Evolutionary conservation across 768 basidiomycete genomes (phyloP), one percentile per base, ranked within the genome.

Genomic region (Aureoboletus auriporus): DNA sequence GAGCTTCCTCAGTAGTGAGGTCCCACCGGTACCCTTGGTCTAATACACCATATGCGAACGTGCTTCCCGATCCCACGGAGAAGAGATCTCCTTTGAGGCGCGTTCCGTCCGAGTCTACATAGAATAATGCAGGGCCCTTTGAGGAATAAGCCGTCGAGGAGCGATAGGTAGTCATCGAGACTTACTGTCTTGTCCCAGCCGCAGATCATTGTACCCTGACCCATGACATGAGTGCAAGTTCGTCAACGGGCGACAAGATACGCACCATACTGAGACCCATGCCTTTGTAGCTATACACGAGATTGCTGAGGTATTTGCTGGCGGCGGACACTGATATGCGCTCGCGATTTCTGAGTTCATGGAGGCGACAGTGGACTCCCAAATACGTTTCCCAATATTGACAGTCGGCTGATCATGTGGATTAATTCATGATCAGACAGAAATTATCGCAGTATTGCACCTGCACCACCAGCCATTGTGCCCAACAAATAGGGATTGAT

Each of bases 311-410:
- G 68, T 93, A 96, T 66, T 99, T 99, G 71, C 89, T 92, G 9
- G 96, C 96, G 33, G 96, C 96, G n/a, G 96, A 96, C 17, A 99
- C 96, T 5, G 93, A 95, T 63, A 99, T 99, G 39, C 95, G 86
- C 71, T 99, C 96, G 55, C 81, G 80, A 71, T 99, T 97, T 54
- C 96, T 80, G 34, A 99, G 82, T 68, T 99, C 96, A 69, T 98
- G 93, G 49, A 99, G 74, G 44, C 96, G 85, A 69, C 95, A 98
- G 62, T 97, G 93, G 62, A 96, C 92, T 42, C 96, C 96, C 57
- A 99, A 86, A 68, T 97, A 99, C 16, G 96, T 99, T 68, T 99
- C 96, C 96, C 95, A 97, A 73, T 82, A 93, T 63, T 95, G 92
- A 61, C 93, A 93, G 66, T 94, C 91, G 47, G 93, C 92, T 90